Evolutionary conservation across 2,329 filamentous ascomycete species (phyloP).

Genomic region (Paecilomyces fulvus): DNA sequence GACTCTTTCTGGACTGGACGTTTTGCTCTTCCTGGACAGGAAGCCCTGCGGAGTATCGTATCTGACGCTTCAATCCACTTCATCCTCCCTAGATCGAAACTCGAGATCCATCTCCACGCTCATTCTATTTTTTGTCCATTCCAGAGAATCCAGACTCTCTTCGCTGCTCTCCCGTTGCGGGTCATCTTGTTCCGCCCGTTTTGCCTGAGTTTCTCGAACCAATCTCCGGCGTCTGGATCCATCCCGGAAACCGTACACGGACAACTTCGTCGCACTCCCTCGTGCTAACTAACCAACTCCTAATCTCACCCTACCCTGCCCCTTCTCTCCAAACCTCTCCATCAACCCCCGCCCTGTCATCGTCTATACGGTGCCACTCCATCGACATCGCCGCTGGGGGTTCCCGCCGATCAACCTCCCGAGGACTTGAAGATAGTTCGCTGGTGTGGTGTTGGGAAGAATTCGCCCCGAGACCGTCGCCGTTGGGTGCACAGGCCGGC

Average conservation of each 20-base stretch:
- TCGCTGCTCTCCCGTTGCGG: conserved; percentile 2
- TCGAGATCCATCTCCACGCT: no score
- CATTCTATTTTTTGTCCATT: conserved; percentile 2
- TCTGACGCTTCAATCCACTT: no score
- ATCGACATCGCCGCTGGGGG: neutral
- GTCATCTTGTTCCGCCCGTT: neutral
- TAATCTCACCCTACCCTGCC: neutral
- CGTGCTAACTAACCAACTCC: neutral
- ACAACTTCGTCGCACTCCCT: neutral
- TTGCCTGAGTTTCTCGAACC: neutral
- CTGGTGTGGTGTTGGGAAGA: neutral
- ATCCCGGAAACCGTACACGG: no score
- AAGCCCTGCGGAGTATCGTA: neutral
- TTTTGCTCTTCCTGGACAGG: neutral
- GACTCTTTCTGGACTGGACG: no score
- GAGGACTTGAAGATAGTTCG: neutral
- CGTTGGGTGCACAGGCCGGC: neutral
- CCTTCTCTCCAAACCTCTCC: neutral
- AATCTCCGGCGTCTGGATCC: neutral
- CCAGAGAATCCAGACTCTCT: neutral
- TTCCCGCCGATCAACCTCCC: neutral
- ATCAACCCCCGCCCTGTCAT: neutral
- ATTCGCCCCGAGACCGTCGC: neutral
- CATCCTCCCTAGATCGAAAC: neutral
- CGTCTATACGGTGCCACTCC: neutral